phyloP scores from a whole-genome alignment of 192 early-diverging fungal genomes.

The Coemansia sp. region DNA sequence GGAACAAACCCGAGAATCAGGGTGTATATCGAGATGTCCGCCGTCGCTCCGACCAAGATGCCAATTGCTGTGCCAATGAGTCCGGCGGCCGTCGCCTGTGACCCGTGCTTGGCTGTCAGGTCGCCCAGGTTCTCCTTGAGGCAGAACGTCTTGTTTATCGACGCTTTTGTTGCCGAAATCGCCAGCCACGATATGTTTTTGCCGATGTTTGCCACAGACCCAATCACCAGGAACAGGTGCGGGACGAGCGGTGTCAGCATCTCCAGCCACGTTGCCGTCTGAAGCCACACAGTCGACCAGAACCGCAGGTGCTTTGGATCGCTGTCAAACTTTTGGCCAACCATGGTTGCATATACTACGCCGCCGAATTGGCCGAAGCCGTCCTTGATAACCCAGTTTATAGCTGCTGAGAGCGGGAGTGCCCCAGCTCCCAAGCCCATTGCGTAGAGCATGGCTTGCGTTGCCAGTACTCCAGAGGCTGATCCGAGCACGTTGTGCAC shows the following conservation, averaged over 20 bases:
- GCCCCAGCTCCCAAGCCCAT: constrained; percentile 78
- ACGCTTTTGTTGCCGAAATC: constrained; percentile 74
- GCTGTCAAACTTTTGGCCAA: constrained; percentile 78
- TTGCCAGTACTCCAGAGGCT: constrained; percentile 79
- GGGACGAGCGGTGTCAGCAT: constrained; percentile 82
- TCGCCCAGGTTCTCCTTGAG: constrained; percentile 80
- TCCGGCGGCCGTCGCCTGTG: constrained; percentile 81
- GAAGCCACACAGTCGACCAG: constrained; percentile 69
- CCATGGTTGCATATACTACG: constrained; percentile 77
- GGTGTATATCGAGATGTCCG: constrained; percentile 32
- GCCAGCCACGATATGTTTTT: constrained; percentile 90
- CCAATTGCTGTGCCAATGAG: constrained; percentile 69
- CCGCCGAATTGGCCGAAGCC: constrained; percentile 85
- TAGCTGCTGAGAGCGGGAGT: constrained; percentile 77
- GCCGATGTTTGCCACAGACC: constrained; percentile 79
- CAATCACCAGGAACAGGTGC: constrained; percentile 71
- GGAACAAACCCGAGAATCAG: constrained; percentile 65
- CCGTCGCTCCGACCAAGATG: constrained; percentile 42
- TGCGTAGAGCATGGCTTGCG: constrained; percentile 83
- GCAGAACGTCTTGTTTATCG: constrained; percentile 80
- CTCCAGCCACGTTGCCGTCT: constrained; percentile 74
- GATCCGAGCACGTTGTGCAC: constrained; percentile 76
- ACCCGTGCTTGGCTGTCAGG: constrained; percentile 81
- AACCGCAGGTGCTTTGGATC: constrained; percentile 84
- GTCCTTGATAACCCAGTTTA: constrained; percentile 94